Base-by-base conservation (phyloP, 257 asterid species). In the Linderniella brevidens region DNA sequence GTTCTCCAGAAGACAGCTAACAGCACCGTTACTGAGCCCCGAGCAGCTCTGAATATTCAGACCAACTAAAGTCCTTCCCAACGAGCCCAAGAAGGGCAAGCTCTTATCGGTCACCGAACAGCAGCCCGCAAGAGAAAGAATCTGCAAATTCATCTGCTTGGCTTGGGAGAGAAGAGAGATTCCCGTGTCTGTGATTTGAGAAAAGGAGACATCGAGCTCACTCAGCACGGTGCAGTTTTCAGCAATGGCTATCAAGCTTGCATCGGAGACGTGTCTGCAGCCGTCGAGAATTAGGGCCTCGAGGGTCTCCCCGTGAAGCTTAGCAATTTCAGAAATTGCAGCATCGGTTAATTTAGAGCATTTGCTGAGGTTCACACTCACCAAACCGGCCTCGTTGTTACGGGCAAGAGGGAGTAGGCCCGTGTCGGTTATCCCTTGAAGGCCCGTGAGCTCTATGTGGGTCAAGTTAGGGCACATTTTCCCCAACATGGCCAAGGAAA, bases 91-190 rank as follows among this genome's bases (percentile, higher is more conserved):
- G 60, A 37, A 68, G 4, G 79, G 74, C 67, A 77, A 55, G 68
- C 94, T 59, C 61, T 56, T 56, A 59, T 78, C 78, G 0, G 96
- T 69, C 17, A 82, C 65, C 41, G 47, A 39, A 15, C 70, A 41
- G 73, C 96, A 85, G 25, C 82, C 78, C 0, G 79, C 63, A 4
- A 90, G 52, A n/a, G 96, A 85, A 9, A 90, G 47, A 48, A 79
- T 58, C 66, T 57, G 86, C 70, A 90, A 39, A 41, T 45, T 58
- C 55, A 79, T 70, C 46, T 71, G 84, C 59, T 41, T 61, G 0
- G 82, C 77, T 35, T 65, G 38, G 35, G 93, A 80, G 67, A 90
- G 49, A 37, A 64, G 58, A 1, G 74, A 72, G 42, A 85, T 49
- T 18, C 99, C 96, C 0, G 62, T 63, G 61, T 85, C 93, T 0